Evolutionary conservation across 2,329 filamentous ascomycete species (phyloP).

Genomic region (Exophiala viscosa): DNA sequence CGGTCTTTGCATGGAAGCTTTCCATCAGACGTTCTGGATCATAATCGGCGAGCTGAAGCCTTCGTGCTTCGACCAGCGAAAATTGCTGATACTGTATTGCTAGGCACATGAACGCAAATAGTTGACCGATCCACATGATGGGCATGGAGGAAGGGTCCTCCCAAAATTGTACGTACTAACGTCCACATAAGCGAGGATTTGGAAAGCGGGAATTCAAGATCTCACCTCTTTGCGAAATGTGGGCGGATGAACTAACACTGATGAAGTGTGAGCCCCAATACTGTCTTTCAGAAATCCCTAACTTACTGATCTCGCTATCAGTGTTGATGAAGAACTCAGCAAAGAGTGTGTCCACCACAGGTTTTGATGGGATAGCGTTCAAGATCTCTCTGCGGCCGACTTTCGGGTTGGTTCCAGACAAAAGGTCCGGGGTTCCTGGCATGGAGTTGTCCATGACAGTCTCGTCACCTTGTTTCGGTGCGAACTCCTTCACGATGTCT

Average conservation of each 20-base stretch:
- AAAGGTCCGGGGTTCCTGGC: slow-evolving; percentile 1
- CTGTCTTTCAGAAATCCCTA: neutral
- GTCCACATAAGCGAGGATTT: neutral
- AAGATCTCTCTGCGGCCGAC: slow-evolving; percentile 8
- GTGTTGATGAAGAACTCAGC: slow-evolving; percentile 28
- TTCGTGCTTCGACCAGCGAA: slow-evolving; percentile 7
- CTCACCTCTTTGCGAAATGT: slow-evolving; percentile 24
- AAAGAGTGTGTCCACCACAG: slow-evolving; percentile 11
- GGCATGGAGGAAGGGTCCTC: slow-evolving; percentile 44
- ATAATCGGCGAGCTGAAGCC: slow-evolving; percentile 1
- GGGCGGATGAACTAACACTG: slow-evolving; percentile 20
- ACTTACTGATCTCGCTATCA: slow-evolving; percentile 16
- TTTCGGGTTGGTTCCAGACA: neutral
- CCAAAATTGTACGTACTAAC: slow-evolving; percentile 55
- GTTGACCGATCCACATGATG: slow-evolving; percentile 50
- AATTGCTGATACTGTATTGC: slow-evolving; percentile 19
- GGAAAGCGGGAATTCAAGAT: slow-evolving; percentile 1
- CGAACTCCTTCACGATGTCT: neutral
- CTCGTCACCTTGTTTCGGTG: neutral
- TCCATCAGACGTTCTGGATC: slow-evolving; percentile 32
- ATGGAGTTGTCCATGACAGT: neutral
- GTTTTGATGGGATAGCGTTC: slow-evolving; percentile 8
- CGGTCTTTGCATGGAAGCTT: slow-evolving; percentile 30
- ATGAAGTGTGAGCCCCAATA: slow-evolving; percentile 4
- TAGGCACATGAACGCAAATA: slow-evolving; percentile 48